phyloP scores from a whole-genome alignment of 2,329 filamentous ascomycete species.

The Colletotrichum filicis region DNA sequence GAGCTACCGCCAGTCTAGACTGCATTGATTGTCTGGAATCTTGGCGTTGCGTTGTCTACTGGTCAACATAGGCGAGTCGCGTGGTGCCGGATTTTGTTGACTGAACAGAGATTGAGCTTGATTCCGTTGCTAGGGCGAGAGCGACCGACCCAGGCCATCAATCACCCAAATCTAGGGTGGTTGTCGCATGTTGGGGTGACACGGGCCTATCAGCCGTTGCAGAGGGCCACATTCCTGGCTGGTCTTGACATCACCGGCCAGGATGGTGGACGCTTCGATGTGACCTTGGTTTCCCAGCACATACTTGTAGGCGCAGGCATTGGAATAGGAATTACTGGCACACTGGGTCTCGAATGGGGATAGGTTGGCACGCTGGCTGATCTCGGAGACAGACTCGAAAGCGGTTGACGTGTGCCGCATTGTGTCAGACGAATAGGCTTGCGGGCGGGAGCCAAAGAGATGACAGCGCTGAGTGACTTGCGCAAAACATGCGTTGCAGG shows the following conservation, averaged over 20 bases:
- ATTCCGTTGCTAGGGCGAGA: constrained; percentile 29
- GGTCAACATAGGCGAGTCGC: not conserved
- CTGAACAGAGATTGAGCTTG: constrained; percentile 4
- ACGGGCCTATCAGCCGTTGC: constrained; percentile 33
- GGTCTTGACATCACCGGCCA: constrained; percentile 32
- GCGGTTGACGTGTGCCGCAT: constrained; percentile 20
- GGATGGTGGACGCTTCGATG: constrained; percentile 20
- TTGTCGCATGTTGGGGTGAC: constrained; percentile 29
- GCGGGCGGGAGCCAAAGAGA: constrained; percentile 8
- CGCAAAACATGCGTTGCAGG: constrained; percentile 24
- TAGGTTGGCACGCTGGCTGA: not conserved
- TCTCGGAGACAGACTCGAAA: not conserved
- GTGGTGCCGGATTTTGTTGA: constrained; percentile 25
- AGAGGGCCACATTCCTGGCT: constrained; percentile 8
- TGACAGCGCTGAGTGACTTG: constrained; percentile 9
- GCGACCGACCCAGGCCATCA: constrained; percentile 8
- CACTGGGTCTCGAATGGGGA: not conserved
- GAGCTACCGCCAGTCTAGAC: not conserved
- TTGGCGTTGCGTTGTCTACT: not conserved
- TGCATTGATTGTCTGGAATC: not conserved
- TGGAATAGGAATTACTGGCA: not conserved
- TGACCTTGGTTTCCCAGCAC: constrained; percentile 1
- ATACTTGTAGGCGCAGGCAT: not conserved
- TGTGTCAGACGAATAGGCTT: not conserved
- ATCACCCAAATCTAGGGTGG: constrained; percentile 9